These are phyloP conservation scores for Glomus cerebriforme DNA, from an alignment of 192 early-diverging fungal species.

Conservation along the genomic window DNA sequence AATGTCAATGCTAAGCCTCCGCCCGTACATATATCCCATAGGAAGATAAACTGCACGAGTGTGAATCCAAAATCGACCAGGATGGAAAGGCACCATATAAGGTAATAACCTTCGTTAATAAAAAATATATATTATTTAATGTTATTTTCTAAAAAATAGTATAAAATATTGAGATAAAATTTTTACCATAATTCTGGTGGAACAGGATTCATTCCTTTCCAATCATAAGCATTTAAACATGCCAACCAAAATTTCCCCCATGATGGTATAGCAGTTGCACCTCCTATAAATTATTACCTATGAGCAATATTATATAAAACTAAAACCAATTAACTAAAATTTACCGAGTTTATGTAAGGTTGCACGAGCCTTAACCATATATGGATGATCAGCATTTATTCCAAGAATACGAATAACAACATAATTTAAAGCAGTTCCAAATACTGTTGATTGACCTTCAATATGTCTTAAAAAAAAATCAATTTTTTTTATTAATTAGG, in stretches of 20 bases:
- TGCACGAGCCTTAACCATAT: slow-evolving; percentile 75
- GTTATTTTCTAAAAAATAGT: background rate
- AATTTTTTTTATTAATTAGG: too few relatives aligned
- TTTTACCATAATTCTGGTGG: slow-evolving; percentile 88
- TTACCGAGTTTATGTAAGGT: slow-evolving; percentile 81
- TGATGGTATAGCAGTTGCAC: slow-evolving; percentile 81
- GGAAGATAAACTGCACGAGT: slow-evolving; percentile 91
- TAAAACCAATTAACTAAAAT: background rate
- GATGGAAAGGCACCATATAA: slow-evolving; percentile 75
- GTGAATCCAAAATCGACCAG: slow-evolving; percentile 95
- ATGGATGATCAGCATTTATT: slow-evolving; percentile 82
- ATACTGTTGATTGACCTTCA: slow-evolving; percentile 89
- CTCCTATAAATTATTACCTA: slow-evolving; percentile 52
- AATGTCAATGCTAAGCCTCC: slow-evolving; percentile 55
- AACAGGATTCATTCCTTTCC: slow-evolving; percentile 94
- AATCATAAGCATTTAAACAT: slow-evolving; percentile 89
- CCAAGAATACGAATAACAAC: slow-evolving; percentile 87
- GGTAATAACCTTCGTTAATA: slow-evolving; percentile 69
- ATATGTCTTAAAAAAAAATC: slow-evolving; percentile 64
- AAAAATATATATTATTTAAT: background rate
- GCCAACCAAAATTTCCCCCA: slow-evolving; percentile 99
- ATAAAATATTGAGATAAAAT: background rate
- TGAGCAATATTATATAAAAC: background rate
- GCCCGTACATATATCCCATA: slow-evolving; percentile 92
- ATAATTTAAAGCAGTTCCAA: slow-evolving; percentile 97